Percentiles rank a stretch among this genome's conserved stretches.
phyloP scores from a whole-genome alignment of 371 early-diverging fungal species.

The Mortierella sp. region DNA sequence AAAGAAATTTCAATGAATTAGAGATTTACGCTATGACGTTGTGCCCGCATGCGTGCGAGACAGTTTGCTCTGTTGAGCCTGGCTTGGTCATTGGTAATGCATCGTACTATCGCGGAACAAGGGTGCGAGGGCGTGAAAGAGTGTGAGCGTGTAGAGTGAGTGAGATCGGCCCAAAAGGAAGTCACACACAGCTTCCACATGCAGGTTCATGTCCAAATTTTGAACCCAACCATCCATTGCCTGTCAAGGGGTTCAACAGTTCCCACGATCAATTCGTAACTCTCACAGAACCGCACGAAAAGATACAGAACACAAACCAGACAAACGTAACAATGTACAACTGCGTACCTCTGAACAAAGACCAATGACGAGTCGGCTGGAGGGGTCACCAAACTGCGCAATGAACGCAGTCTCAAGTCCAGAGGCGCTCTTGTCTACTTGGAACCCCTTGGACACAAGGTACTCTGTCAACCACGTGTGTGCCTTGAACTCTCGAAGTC shows the following conservation, averaged over 20 bases:
- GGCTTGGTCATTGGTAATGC: conserved; percentile 22
- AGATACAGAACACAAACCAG: neutral
- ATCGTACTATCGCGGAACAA: conserved; percentile 20
- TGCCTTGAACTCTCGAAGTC: conserved; percentile 56
- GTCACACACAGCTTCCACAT: too few species aligned
- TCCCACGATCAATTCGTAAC: conserved; percentile 8
- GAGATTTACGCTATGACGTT: conserved; percentile 53
- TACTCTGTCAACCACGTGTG: conserved; percentile 57
- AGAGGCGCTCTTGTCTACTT: conserved; percentile 48
- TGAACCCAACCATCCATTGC: neutral
- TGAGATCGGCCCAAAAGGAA: too few species aligned
- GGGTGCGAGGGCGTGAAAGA: neutral
- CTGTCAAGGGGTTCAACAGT: neutral
- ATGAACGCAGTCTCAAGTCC: conserved; percentile 60
- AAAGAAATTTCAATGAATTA: neutral
- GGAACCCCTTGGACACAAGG: conserved; percentile 58
- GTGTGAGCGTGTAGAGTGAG: too few species aligned
- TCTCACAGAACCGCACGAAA: neutral
- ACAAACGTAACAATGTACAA: neutral
- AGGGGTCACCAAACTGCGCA: conserved; percentile 47
- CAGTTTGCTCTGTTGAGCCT: conserved; percentile 1
- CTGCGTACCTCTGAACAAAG: conserved; percentile 58
- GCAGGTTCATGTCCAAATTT: neutral
- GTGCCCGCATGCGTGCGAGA: conserved; percentile 40
- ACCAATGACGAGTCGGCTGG: conserved; percentile 43